A percentile compares a stretch with the other conserved stretches of the same genome.
Conservation (phyloP, 1,139 yeast genomes). For the Wickerhamomyces sp. region DNA sequence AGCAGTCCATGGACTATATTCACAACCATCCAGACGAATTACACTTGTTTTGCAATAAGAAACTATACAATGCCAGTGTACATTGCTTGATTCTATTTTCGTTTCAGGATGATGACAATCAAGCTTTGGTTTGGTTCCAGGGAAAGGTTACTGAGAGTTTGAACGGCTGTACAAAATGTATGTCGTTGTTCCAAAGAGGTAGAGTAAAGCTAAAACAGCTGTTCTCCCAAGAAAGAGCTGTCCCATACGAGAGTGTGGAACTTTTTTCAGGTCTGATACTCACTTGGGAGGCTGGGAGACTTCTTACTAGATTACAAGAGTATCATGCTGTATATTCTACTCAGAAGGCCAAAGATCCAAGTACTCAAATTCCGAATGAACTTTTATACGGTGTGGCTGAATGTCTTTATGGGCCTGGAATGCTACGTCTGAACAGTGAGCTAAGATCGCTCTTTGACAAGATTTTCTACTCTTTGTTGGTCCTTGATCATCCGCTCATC, state of each 20-base stretch:
- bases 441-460: slow-evolving; percentile 32
- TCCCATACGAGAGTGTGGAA: slow-evolving; percentile 44
- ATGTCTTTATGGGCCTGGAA: slow-evolving; percentile 46
- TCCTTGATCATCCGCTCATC: slow-evolving; percentile 23
- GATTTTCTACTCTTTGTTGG: slow-evolving; percentile 26
- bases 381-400: slow-evolving; percentile 35
- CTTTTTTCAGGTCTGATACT: slow-evolving; percentile 46
- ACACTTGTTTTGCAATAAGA: slow-evolving; percentile 57
- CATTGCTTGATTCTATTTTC: slow-evolving; percentile 58
- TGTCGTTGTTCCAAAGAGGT: slow-evolving; percentile 45
- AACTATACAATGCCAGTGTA: slow-evolving; percentile 42
- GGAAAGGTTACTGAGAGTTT: slow-evolving; percentile 36
- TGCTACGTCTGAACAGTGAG: slow-evolving; percentile 35
- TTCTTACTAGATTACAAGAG: slow-evolving; percentile 27
- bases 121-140: slow-evolving; percentile 40
- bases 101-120: slow-evolving; percentile 37
- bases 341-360: slow-evolving; percentile 9
- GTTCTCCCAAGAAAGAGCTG: slow-evolving; percentile 46
- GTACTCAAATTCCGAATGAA: slow-evolving; percentile 22
- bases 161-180: slow-evolving; percentile 46
- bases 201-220: slow-evolving; percentile 46
- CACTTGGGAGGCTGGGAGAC: slow-evolving; percentile 46
- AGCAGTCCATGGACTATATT: slow-evolving; percentile 24
- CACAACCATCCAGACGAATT: slow-evolving; percentile 8
- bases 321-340: slow-evolving; percentile 21